Base-by-base conservation (phyloP, 2,329 filamentous ascomycete species). In the Aspergillus hiratsukae region DNA sequence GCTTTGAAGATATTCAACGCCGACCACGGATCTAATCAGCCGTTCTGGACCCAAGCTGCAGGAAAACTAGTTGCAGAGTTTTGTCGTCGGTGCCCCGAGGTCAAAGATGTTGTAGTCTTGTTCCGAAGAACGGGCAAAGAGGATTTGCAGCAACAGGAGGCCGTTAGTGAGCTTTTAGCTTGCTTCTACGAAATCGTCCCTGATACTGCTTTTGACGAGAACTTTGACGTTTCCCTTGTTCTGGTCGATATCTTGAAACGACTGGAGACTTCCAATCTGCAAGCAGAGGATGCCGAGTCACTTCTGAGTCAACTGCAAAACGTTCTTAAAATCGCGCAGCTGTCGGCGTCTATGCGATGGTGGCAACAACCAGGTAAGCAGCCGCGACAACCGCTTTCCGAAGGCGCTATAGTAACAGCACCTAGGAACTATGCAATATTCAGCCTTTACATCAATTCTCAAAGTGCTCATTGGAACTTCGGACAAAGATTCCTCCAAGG, bases 171-270 rank as follows among this genome's bases (percentile, higher is more conserved):
- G 62, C 76, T 97, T 21, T 75, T 99, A 41, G 82, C 86, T 17
- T 80, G 92, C n/a, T 97, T 95, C 74, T 95, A 95, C 69, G 86
- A 92, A 68, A 81, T 89, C 2, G 81, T 91, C 8, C 92, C 94
- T 1, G 86, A 90, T 58, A 79, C 90, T 25, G 91, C 91, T 1
- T 79, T 95, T 14, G 87, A 88, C 61, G 88, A 91, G 64, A 94
- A 89, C 62, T 94, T 97, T 66, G 94, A 97, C 67, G 87, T 96
- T 3, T 94, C 93, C 0, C 78, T 88, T 0, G 81, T 88, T 21
- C 80, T 99, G 17, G 85, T 87, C 7, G 83, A 85, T 57, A 82
- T 87, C 1, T 76, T 97, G 48, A 79, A 82, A 55, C 80, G 80
- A 31, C 73, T 90, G 9, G 83, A 88, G 46, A 72, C 80, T 14